A percentile compares a stretch with the other conserved stretches of the same genome.
phyloP scores from a whole-genome alignment of 2,329 filamentous ascomycete genomes.

The Calonectria hawksworthii region DNA sequence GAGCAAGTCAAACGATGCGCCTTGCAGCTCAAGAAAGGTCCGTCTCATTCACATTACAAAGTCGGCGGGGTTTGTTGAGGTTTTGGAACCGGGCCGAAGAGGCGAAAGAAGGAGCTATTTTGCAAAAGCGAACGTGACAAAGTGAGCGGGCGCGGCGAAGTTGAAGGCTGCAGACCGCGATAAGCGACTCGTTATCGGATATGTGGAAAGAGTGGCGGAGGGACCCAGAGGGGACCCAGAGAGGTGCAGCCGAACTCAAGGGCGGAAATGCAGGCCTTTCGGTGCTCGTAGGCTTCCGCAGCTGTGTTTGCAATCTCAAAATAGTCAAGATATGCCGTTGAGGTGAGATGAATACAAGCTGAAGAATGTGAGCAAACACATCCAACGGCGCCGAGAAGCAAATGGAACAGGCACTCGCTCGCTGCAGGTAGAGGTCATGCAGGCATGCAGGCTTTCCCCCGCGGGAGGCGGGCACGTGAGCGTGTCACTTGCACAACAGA shows the following conservation, averaged over 20 bases:
- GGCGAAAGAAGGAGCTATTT: constrained; percentile 16
- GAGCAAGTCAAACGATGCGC: constrained; percentile 38
- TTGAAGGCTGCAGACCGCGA: constrained; percentile 41
- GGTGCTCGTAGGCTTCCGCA: not conserved
- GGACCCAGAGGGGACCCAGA: constrained; percentile 5
- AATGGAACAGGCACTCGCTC: constrained; percentile 16
- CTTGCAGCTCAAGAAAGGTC: constrained; percentile 35
- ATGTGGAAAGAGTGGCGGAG: constrained; percentile 34
- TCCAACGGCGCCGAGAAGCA: constrained; percentile 24
- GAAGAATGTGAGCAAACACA: constrained; percentile 10
- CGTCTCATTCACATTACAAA: constrained; percentile 42
- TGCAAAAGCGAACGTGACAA: constrained; percentile 28
- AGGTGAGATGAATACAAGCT: constrained; percentile 4
- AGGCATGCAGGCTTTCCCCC: constrained; percentile 28
- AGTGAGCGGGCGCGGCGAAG: constrained; percentile 26
- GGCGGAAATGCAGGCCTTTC: not conserved
- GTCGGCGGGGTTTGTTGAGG: constrained; percentile 2
- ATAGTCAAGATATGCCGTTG: not conserved
- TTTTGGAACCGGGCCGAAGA: not conserved
- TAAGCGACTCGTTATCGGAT: constrained; percentile 46
- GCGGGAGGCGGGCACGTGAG: constrained; percentile 30
- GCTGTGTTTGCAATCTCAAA: not conserved
- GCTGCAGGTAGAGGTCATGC: constrained; percentile 32
- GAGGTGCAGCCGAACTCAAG: not conserved
- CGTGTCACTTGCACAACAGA: constrained; percentile 35